Percentiles rank a stretch among this genome's conserved stretches.
These are phyloP conservation scores for Oryza nivara DNA, from an alignment of 176 grass and related monocot species.

Conservation along the genomic window DNA sequence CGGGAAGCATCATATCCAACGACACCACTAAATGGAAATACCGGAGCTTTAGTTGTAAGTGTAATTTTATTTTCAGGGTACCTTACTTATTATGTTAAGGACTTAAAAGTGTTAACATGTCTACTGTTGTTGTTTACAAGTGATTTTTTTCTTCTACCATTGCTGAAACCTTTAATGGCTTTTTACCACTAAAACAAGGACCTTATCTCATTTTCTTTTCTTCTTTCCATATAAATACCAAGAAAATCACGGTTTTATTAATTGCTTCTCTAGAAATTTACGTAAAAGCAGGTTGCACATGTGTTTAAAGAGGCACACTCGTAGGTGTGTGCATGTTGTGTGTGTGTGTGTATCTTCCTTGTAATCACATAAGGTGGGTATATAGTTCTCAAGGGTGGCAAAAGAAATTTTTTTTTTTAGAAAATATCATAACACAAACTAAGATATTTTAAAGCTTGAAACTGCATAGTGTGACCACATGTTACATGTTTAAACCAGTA, in stretches of 20 bases:
- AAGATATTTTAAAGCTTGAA: not conserved
- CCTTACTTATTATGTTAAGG: not conserved
- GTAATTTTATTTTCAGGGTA: not conserved
- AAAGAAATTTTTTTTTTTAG: not conserved
- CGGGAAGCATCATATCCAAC: slow-evolving; percentile 4
- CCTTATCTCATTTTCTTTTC: not conserved
- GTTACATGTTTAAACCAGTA: not conserved
- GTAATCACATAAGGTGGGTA: not conserved
- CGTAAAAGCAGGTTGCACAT: not conserved
- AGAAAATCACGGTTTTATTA: not conserved
- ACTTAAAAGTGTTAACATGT: not conserved
- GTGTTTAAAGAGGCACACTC: not conserved
- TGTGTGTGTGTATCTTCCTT: not conserved
- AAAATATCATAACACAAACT: not conserved
- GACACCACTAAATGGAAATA: slow-evolving; percentile 1
- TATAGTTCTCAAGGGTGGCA: not conserved
- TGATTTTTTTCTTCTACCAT: not conserved
- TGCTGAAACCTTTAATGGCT: not conserved
- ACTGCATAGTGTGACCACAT: not conserved
- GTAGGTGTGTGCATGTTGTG: not conserved
- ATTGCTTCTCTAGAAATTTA: not conserved
- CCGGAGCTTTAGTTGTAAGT: slow-evolving; percentile 21
- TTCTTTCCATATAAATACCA: not conserved
- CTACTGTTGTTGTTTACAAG: not conserved
- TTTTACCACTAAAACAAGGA: not conserved